Base-by-base conservation (phyloP, 1,284 basidiomycete species). In the Ustilago hordei region DNA sequence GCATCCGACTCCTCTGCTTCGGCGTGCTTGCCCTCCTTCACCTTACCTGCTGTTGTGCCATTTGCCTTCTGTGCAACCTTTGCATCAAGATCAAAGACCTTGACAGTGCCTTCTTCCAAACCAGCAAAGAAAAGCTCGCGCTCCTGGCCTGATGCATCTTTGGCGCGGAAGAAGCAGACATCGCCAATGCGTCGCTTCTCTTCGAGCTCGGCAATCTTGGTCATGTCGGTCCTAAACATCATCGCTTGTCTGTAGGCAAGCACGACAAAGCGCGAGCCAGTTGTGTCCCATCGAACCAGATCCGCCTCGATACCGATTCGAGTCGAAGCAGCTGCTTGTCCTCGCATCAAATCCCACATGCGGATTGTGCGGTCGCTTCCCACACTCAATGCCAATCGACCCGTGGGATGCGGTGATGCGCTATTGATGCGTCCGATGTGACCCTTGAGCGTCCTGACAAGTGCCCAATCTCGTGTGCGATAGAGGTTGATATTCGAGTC, bases 341-440 rank as follows among this genome's bases (percentile, higher is more conserved):
- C 96, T 54, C 95, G 89, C 93, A 98, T 97, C 32, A 99, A 88
- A 88, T 99, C 96, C 96, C 96, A 99, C 95, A 98, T 96, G 57
- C 95, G 90, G 68, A 98, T 86, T 8, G 93, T 94, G 71, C 91
- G 89, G 84, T 99, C 96, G 81, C 92, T 92, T 12, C 96, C 96
- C 0, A 98, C 95, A 74, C 91, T 93, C 35, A 99, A 87, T 0
- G 93, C 95, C 17, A 98, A 90, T 80, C 97, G 93, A 3, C 95
- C 94, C 0, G 93, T 93, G 0, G 95, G 95, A 84, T 99, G 96
- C 0, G 97, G 91, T 12, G 93, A 92, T 43, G 97, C 91, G 56
- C 90, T 90, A 86, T 98, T 98, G 74, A 99, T 91, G 32, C 92
- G 90, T 1, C 93, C 95, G 70, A 94, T 95, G 87, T 99, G 96